Percentiles rank a stretch among this genome's conserved stretches.
phyloP scores from a whole-genome alignment of 225 moss, liverwort and hornwort species.

The Marchantia paleacea region DNA sequence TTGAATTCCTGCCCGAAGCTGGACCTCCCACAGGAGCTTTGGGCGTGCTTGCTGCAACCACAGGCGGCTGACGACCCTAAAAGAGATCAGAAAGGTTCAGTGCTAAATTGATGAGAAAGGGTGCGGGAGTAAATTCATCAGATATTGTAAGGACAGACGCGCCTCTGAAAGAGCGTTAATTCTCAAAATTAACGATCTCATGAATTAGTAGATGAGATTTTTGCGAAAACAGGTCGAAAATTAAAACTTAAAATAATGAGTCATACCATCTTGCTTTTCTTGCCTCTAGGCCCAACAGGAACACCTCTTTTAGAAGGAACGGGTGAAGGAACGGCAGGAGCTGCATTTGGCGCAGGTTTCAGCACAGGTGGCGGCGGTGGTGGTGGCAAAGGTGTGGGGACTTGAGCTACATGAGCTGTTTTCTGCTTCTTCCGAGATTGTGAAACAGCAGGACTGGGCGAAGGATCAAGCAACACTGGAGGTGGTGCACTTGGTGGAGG shows the following conservation, averaged over 20 bases:
- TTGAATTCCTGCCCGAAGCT: slow-evolving; percentile 37
- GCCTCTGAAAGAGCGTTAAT: not conserved
- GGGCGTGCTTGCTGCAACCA: slow-evolving; percentile 38
- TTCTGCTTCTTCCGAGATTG: slow-evolving; percentile 89
- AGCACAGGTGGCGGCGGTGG: slow-evolving; percentile 50
- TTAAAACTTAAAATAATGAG: not conserved
- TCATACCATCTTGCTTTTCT: slow-evolving; percentile 51
- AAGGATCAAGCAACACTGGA: slow-evolving; percentile 57
- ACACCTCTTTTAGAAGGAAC: slow-evolving; percentile 47
- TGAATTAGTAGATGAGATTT: not conserved
- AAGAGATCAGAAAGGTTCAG: slow-evolving; percentile 14
- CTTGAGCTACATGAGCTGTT: slow-evolving; percentile 56
- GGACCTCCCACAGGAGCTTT: slow-evolving; percentile 34
- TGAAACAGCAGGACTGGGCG: slow-evolving; percentile 85
- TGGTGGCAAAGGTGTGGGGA: slow-evolving; percentile 39
- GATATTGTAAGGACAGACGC: not conserved
- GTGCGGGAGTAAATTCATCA: not conserved
- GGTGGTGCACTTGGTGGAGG: slow-evolving; percentile 22
- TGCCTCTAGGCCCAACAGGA: slow-evolving; percentile 53
- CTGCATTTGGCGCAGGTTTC: slow-evolving; percentile 49
- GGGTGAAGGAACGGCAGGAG: slow-evolving; percentile 52
- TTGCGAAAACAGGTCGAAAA: not conserved
- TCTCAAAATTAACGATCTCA: not conserved
- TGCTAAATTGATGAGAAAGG: not conserved
- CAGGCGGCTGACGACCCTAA: slow-evolving; percentile 40